Evolutionary conservation across 2,329 filamentous ascomycete species (phyloP).

Genomic region (Fusarium stilboides): DNA sequence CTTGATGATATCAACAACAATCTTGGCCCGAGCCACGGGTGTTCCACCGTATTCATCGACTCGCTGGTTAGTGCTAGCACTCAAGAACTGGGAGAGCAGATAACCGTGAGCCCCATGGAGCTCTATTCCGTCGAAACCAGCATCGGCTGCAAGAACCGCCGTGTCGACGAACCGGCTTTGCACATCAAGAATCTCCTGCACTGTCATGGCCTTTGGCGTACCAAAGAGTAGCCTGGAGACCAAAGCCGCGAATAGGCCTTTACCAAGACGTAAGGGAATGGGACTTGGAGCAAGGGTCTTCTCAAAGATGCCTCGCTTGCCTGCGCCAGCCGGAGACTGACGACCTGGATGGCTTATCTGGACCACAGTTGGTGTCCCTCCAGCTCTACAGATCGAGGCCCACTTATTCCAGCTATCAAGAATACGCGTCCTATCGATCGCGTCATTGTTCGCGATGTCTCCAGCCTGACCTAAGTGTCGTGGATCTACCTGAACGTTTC

Average conservation of each 20-base stretch:
- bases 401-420: slow-evolving; percentile 1
- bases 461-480: not conserved
- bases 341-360: slow-evolving; percentile 7
- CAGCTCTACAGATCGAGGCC: not conserved
- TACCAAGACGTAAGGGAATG: not conserved
- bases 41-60: not conserved
- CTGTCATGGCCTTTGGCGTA: not conserved
- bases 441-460: slow-evolving; percentile 2
- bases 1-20: slow-evolving; percentile 1
- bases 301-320: not conserved
- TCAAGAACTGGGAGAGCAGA: not conserved
- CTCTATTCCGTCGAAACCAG: slow-evolving; percentile 1
- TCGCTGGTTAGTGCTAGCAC: not conserved
- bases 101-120: slow-evolving; percentile 7
- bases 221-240: not conserved
- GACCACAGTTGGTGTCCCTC: not conserved
- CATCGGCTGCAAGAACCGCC: not conserved
- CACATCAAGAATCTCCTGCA: not conserved
- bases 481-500: not conserved
- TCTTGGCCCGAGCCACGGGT: not conserved
- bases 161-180: not conserved
- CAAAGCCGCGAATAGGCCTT: not conserved
- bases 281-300: not conserved
- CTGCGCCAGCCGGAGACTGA: slow-evolving; percentile 1
- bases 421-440: not conserved